phyloP scores from a whole-genome alignment of 2,329 filamentous ascomycete genomes.

The Colletotrichum gloeosporioides region DNA sequence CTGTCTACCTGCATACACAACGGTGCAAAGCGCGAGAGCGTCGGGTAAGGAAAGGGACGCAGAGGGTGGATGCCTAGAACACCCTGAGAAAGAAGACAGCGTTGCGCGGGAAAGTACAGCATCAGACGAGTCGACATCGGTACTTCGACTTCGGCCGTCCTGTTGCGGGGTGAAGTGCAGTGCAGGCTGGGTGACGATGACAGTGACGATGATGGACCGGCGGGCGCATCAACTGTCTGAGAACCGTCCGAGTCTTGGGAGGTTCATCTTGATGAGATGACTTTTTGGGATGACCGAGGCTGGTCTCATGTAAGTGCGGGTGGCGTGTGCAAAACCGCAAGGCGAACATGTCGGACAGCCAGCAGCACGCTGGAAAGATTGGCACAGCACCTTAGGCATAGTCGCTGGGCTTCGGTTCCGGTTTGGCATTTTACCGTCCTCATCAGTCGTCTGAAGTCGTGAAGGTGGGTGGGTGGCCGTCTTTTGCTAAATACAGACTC shows the following conservation, averaged over 20 bases:
- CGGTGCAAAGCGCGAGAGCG: neutral
- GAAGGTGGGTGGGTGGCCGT: neutral
- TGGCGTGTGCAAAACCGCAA: neutral
- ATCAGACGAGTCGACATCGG: neutral
- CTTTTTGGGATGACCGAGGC: neutral
- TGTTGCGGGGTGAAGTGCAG: neutral
- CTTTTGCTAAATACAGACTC: constrained; percentile 13
- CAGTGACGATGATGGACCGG: neutral
- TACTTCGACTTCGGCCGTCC: neutral
- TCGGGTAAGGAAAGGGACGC: neutral
- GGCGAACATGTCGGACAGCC: neutral
- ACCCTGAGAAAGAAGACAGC: fast-evolving
- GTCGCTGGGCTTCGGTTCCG: neutral
- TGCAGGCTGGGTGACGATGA: neutral
- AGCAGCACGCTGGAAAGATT: neutral
- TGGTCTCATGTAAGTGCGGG: neutral
- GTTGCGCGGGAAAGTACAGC: neutral
- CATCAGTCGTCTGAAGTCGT: constrained; percentile 4
- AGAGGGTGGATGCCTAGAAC: neutral
- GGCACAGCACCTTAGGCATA: neutral
- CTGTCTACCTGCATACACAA: neutral
- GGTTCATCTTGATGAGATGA: constrained; percentile 1
- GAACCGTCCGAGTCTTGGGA: neutral
- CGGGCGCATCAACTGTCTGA: neutral
- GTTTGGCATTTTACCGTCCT: neutral